Conservation (phyloP, 495 filamentous ascomycete genomes). For the Talaromyces trachyspermus region DNA sequence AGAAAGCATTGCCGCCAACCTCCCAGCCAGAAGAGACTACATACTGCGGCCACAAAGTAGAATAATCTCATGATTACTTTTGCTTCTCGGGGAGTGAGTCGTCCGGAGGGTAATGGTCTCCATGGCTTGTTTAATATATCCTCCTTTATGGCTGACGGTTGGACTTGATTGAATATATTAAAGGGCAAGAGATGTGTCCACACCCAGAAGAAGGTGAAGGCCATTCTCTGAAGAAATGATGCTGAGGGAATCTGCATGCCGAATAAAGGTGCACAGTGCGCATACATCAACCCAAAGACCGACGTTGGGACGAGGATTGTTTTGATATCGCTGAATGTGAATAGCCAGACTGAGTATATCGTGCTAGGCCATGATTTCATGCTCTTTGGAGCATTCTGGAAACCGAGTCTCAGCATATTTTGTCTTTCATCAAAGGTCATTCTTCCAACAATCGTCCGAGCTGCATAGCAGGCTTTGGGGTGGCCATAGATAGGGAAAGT, state of each 20-base stretch:
- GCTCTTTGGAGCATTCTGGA: no score
- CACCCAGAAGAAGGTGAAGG: constrained; percentile 15
- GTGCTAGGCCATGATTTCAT: no score
- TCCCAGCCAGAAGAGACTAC: constrained; percentile 11
- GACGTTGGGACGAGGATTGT: constrained; percentile 31
- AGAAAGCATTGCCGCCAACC: constrained; percentile 14
- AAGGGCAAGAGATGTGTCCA: constrained; percentile 27
- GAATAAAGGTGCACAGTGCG: neutral
- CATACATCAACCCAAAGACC: constrained; percentile 20
- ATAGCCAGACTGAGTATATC: constrained; percentile 29
- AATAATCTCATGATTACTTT: constrained; percentile 10
- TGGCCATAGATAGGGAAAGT: no score
- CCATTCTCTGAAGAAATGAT: neutral
- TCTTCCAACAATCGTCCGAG: no score
- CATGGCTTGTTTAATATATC: constrained; percentile 33
- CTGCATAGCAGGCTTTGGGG: no score
- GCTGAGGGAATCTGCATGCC: neutral
- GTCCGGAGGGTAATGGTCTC: constrained; percentile 23
- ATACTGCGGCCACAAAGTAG: constrained; percentile 9
- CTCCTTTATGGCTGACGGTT: constrained; percentile 18
- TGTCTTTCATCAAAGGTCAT: no score
- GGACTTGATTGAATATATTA: constrained; percentile 27
- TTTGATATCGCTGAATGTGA: constrained; percentile 33
- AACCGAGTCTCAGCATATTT: no score
- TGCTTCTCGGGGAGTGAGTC: constrained; percentile 16